phyloP scores from a whole-genome alignment of 306 rosid genomes.

The Lathyrus oleraceus region DNA sequence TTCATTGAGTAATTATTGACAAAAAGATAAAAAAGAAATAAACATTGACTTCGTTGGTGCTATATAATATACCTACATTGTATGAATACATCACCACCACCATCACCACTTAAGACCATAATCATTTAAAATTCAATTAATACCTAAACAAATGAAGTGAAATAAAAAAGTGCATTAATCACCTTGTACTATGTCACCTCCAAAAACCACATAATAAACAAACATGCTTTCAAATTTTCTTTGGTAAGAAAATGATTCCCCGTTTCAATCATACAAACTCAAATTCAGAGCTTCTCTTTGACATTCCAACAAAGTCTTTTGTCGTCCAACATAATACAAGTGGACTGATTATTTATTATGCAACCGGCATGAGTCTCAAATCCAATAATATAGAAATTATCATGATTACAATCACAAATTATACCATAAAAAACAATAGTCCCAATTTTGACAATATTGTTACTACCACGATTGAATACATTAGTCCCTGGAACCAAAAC shows the following conservation, averaged over 20 bases:
- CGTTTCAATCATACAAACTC: not conserved
- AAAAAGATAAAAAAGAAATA: too few species aligned
- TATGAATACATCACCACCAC: too few species aligned
- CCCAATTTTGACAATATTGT: slow-evolving; percentile 39
- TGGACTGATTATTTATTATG: slow-evolving; percentile 55
- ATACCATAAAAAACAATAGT: slow-evolving; percentile 46
- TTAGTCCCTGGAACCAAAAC: slow-evolving; percentile 10
- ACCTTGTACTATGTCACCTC: slow-evolving; percentile 59
- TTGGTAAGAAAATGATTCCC: not conserved
- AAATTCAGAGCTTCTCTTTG: slow-evolving; percentile 25
- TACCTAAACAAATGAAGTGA: slow-evolving; percentile 51
- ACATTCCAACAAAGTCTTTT: slow-evolving; percentile 58
- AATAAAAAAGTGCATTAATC: slow-evolving; percentile 61
- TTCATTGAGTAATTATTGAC: too few species aligned
- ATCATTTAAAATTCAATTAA: not conserved
- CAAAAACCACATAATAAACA: slow-evolving; percentile 53
- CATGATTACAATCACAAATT: slow-evolving; percentile 56
- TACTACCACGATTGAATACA: slow-evolving; percentile 36
- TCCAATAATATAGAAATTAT: slow-evolving; percentile 33
- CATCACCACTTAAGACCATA: too few species aligned
- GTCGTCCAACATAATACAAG: slow-evolving; percentile 55
- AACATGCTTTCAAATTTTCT: not conserved
- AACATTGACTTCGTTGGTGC: too few species aligned
- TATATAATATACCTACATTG: too few species aligned
- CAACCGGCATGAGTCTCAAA: slow-evolving; percentile 68